Base-by-base conservation (phyloP, 768 basidiomycete genomes). In the Tylopilus balloui region DNA sequence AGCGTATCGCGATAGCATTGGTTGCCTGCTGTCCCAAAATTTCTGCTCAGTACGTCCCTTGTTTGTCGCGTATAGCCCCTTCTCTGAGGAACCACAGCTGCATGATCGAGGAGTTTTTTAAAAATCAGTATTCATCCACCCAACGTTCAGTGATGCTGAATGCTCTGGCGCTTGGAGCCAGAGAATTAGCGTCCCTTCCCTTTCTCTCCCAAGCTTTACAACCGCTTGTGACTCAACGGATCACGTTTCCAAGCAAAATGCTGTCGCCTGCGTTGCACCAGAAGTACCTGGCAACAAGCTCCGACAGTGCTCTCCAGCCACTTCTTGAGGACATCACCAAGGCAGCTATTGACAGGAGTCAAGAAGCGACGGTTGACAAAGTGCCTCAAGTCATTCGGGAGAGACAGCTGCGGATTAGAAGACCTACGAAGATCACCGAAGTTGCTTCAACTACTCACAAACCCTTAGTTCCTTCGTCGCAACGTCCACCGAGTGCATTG, bases 61-160 rank as follows among this genome's bases (percentile, higher is more conserved):
- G n/a, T 15, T 12, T 23, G 4, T 9, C 28, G 5, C 17, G 3
- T 35, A 23, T 10, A 9, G 6, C 45, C 15, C 10, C 4, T 17
- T 52, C 4, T 37, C 53, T 47, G 34, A 63, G 8, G 36, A 28
- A 28, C 39, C 47, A 10, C 61, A 96, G 94, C 3, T 77, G 80
- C 28, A 72, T 97, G 10, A 83, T 91, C 45, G 92, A 95, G 63
- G 90, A 96, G 61, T 94, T 92, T 68, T 99, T 98, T 73, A 84
- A 84, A 57, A 88, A 87, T 41, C 91, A 95, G 55, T 96, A 95
- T 67, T 94, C 96, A 0, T 78, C 81, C 15, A 78, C 83, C 25
- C 93, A 97, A 58, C 84, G 94, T 8, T 88, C 80, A 52, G 79
- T 81, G 10, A 91, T 93, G 56, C 75, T 98, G 19, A 92, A 88